A percentile compares a stretch with the other conserved stretches of the same genome.
Evolutionary conservation across 768 basidiomycete species (phyloP).

Genomic region (Boletellus ananas): DNA sequence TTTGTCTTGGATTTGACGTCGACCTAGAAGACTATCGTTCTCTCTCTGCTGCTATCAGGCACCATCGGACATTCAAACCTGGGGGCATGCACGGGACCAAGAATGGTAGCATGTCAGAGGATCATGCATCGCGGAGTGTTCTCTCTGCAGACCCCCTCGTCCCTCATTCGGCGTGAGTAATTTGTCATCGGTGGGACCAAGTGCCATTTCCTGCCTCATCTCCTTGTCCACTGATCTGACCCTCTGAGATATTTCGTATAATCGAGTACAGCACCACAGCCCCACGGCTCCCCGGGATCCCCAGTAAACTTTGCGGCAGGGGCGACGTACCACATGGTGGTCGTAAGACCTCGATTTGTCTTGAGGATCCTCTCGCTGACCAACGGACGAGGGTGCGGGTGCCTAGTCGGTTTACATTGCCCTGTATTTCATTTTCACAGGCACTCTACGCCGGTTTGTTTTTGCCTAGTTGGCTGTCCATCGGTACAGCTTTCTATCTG

Average conservation of each 20-base stretch:
- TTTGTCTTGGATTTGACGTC: constrained; percentile 6
- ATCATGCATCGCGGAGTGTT: constrained; percentile 10
- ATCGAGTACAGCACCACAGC: constrained; percentile 1
- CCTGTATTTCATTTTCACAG: constrained; percentile 17
- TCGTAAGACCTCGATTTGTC: too few relatives aligned
- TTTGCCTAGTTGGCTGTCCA: not conserved
- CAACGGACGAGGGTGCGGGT: constrained; percentile 4
- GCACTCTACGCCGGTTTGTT: constrained; percentile 6
- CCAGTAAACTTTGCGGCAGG: constrained; percentile 11
- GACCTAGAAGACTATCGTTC: not conserved
- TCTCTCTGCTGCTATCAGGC: not conserved
- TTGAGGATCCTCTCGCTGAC: constrained; percentile 2
- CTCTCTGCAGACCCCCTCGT: constrained; percentile 1
- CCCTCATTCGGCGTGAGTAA: not conserved
- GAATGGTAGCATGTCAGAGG: not conserved
- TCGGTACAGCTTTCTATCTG: constrained; percentile 2
- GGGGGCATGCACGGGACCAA: not conserved
- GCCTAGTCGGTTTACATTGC: constrained; percentile 10
- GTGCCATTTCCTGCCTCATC: not conserved
- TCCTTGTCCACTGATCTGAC: not conserved
- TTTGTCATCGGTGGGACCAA: constrained; percentile 1
- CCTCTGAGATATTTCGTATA: not conserved
- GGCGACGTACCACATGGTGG: constrained; percentile 1
- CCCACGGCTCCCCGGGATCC: constrained; percentile 2
- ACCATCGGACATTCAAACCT: constrained; percentile 4